phyloP scores from a whole-genome alignment of 2,329 filamentous ascomycete genomes.

The Byssochlamys sp. region DNA sequence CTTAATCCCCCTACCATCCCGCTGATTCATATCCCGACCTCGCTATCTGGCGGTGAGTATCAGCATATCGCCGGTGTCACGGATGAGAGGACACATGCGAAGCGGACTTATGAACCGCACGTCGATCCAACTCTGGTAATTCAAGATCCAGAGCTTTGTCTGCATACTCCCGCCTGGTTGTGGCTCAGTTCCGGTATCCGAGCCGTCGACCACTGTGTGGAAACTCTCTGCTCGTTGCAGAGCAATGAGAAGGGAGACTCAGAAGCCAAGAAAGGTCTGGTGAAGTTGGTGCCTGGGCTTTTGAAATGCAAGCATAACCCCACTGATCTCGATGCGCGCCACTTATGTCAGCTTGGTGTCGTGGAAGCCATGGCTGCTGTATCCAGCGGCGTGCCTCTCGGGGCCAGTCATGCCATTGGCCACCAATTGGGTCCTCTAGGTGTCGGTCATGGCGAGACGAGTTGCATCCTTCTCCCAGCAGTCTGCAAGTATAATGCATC shows the following conservation, averaged over 20 bases:
- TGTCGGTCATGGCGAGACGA: slow-evolving; percentile 47
- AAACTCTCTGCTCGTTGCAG: slow-evolving; percentile 14
- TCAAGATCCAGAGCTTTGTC: slow-evolving; percentile 15
- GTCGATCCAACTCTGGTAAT: slow-evolving; percentile 7
- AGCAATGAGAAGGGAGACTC: slow-evolving; percentile 2
- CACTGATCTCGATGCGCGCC: slow-evolving; percentile 11
- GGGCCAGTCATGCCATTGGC: slow-evolving; percentile 36
- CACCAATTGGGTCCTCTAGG: slow-evolving; percentile 40
- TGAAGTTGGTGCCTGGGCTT: slow-evolving; percentile 11
- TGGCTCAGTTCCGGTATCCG: slow-evolving; percentile 20
- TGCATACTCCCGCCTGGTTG: slow-evolving; percentile 15
- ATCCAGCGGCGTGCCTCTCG: slow-evolving; percentile 25
- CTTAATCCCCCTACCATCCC: slow-evolving; percentile 1
- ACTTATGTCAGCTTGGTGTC: slow-evolving; percentile 22
- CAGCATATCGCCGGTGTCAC: slow-evolving; percentile 32
- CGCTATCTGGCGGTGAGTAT: slow-evolving; percentile 35
- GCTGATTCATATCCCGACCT: slow-evolving; percentile 32
- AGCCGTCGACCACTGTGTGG: slow-evolving; percentile 21
- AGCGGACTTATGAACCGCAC: slow-evolving; percentile 3
- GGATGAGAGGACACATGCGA: slow-evolving; percentile 10
- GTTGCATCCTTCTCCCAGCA: slow-evolving; percentile 40
- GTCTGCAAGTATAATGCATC: slow-evolving; percentile 42
- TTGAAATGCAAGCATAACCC: slow-evolving; percentile 14
- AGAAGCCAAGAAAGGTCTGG: slow-evolving; percentile 15
- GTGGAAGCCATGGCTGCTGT: slow-evolving; percentile 37